Evolutionary conservation across 78 protist species (phyloP), one percentile per base, ranked within the genome.

Genomic region (Mastigamoeba balamuthi): DNA sequence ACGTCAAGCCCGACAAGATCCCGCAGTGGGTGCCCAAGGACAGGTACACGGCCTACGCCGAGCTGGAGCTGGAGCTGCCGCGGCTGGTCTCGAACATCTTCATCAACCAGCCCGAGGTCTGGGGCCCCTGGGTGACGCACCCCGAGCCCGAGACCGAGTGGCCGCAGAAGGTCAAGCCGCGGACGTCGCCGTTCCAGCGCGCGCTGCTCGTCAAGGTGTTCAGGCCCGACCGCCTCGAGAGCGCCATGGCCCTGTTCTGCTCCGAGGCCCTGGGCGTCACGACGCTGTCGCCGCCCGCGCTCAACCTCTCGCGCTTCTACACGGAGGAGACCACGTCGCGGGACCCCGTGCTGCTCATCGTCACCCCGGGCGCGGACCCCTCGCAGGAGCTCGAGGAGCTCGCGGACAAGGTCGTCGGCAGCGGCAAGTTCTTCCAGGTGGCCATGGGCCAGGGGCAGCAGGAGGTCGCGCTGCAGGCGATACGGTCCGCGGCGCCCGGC

Each of bases 391-490:
- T 73, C 35, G 76, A 73, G 35, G 76, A 73, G 37, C 35, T 52
- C 5, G 76, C 76, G 5, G 76, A 10, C 76, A 42, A 73, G 40
- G n/a, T n/a, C 29, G 25, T 37, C 23, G 72, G 44, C 70, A 2
- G 74, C 86, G 28, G 40, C 52, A 90, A 28, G 88, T 42, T 81
- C 86, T 17, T 0, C 82, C 86, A 23, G 41, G 91, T 23, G 94
- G 95, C 43, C 82, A 92, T 78, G 98, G 98, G 6, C 71, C 91
- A 0, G 75, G 84, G 27, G 95, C 93, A 74, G 91, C 92, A 53
- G 84, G 28, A 52, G 75, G 0, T 6, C 58, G 95, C 95, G 9
- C 91, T 86, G 33, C 30, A 40, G 10, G 91, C 88, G 28, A 70
- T 94, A 9, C 0, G 7, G 6, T 36, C 23, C 4, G 92, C 91